Evolutionary conservation across 768 basidiomycete genomes (phyloP), one percentile per base, ranked within the genome.

Genomic region (Dacryopinax spathularia): DNA sequence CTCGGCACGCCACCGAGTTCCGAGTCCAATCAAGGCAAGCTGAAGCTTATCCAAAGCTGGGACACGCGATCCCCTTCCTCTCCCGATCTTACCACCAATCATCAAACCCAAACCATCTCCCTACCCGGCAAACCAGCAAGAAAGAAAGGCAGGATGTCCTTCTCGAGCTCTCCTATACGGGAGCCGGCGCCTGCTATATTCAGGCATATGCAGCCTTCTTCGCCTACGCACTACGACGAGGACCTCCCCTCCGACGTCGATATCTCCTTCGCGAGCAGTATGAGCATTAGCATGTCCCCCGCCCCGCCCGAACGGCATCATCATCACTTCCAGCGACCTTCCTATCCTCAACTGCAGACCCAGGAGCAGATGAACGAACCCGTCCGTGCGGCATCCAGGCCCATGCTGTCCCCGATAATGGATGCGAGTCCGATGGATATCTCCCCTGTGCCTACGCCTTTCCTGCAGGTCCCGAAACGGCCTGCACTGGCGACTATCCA

Each of bases 231-330:
- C 20, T 44, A 65, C 6, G 56, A 41, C 25, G 65, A 66, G 10
- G 65, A 64, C 44, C 16, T 60, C 31, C 63, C 41, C 25, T 39
- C 44, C 6, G 88, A 70, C 34, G 80, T 89, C 59, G 89, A 91
- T 71, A 75, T 84, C 36, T 90, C 89, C 31, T 91, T 91, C 70
- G 87, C 87, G 6, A 89, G 88, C 33, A 88, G 81, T 65, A 85
- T 91, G 72, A 91, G 89, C 6, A 75, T 91, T 80, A 87, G 70
- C 88, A 88, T 29, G 87, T 89, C 34, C 78, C 83, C 27, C 36
- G n/a, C 25, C 64, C 68, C 13, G n/a, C n/a, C n/a, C n/a, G n/a
- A n/a, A n/a, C n/a, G n/a, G n/a, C n/a, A n/a, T n/a, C n/a, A n/a
- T n/a, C n/a, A n/a, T n/a, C n/a, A n/a, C n/a, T n/a, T n/a, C n/a